These are phyloP conservation scores for Ilyonectria destructans DNA, from an alignment of 2,329 filamentous ascomycete species.

Conservation along the genomic window DNA sequence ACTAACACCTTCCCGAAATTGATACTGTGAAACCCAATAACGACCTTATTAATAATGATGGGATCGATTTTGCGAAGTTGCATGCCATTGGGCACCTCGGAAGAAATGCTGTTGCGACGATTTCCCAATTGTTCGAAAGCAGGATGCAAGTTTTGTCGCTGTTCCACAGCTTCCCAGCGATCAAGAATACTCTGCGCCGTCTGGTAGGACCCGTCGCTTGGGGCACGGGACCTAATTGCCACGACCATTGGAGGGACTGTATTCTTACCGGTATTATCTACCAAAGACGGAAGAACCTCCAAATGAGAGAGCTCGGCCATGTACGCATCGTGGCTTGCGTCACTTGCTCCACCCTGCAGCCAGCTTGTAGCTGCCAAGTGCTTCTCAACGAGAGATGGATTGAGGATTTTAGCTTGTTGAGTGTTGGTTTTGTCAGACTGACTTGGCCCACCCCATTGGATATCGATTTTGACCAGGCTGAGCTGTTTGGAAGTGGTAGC, in stretches of 20 bases:
- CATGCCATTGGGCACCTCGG: slow-evolving; percentile 53
- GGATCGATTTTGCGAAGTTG: slow-evolving; percentile 78
- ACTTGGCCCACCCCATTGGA: slow-evolving; percentile 76
- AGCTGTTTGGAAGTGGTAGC: slow-evolving; percentile 81
- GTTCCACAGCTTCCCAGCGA: slow-evolving; percentile 85
- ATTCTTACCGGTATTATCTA: slow-evolving; percentile 73
- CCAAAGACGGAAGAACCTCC: slow-evolving; percentile 78
- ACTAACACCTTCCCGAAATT: slow-evolving; percentile 82
- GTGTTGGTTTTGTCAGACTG: slow-evolving; percentile 70
- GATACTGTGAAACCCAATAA: slow-evolving; percentile 78
- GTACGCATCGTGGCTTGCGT: slow-evolving; percentile 63
- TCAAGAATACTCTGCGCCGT: slow-evolving; percentile 83
- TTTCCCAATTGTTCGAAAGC: slow-evolving; percentile 83
- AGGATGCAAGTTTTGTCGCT: slow-evolving; percentile 77
- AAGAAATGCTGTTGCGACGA: slow-evolving; percentile 70
- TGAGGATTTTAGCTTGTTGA: slow-evolving; percentile 64
- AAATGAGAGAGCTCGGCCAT: slow-evolving; percentile 81
- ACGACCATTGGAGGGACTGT: slow-evolving; percentile 76
- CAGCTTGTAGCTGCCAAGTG: slow-evolving; percentile 73
- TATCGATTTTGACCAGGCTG: slow-evolving; percentile 80
- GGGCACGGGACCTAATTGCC: slow-evolving; percentile 78
- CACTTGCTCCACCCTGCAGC: slow-evolving; percentile 65
- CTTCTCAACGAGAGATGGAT: slow-evolving; percentile 68
- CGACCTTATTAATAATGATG: slow-evolving; percentile 78
- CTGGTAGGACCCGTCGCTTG: slow-evolving; percentile 71